Percentiles rank a stretch among this genome's conserved stretches.
Conservation (phyloP, 2,329 filamentous ascomycete genomes). For the Aspergillus jensenii region DNA sequence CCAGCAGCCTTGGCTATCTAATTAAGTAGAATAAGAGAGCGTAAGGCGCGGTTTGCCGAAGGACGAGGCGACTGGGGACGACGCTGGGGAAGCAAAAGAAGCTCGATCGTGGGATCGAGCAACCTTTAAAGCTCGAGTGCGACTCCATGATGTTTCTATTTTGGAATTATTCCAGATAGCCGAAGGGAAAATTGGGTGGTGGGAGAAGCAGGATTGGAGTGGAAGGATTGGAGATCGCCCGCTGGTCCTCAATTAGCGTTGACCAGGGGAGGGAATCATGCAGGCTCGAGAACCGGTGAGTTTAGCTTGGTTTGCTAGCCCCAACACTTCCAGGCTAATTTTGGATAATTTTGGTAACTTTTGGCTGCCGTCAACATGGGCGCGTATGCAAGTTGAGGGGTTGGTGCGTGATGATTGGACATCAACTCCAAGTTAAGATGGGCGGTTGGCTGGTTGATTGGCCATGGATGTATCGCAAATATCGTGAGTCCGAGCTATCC, state of each 20-base stretch:
- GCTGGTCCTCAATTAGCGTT: constrained; percentile 11
- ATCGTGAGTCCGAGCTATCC: constrained; percentile 11
- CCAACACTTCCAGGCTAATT: constrained; percentile 20
- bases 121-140: constrained; percentile 23
- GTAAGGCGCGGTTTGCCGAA: constrained; percentile 26
- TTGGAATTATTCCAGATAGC: constrained; percentile 18
- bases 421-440: neutral
- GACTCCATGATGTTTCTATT: constrained; percentile 24
- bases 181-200: constrained; percentile 19
- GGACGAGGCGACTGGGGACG: constrained; percentile 20
- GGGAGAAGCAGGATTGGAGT: constrained; percentile 13
- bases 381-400: constrained; percentile 17
- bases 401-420: constrained; percentile 16
- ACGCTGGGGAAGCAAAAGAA: constrained; percentile 17
- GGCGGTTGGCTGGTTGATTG: constrained; percentile 20
- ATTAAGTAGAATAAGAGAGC: constrained; percentile 26
- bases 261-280: constrained; percentile 13
- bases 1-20: constrained; percentile 43
- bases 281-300: constrained; percentile 18
- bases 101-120: constrained; percentile 18
- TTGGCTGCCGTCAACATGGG: constrained; percentile 11
- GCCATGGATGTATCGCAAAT: constrained; percentile 13
- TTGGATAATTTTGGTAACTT: constrained; percentile 21
- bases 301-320: constrained; percentile 10
- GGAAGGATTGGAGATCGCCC: constrained; percentile 18